These are phyloP conservation scores for Priceomyces castillae DNA, from an alignment of 805 yeast genomes.

Conservation along the genomic window DNA sequence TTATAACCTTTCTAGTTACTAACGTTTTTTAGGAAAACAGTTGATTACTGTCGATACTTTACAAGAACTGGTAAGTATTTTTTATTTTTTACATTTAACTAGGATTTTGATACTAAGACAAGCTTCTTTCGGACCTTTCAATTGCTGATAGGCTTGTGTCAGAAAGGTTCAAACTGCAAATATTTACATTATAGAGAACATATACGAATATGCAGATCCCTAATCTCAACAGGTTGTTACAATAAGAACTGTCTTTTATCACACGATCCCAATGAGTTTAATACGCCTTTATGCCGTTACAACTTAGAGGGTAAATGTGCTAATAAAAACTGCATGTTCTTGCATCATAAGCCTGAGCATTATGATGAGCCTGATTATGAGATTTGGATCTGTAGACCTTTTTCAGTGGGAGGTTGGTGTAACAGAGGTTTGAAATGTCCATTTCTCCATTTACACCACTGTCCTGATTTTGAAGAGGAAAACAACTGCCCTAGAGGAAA, in stretches of 20 bases:
- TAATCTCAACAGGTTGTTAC: constrained; percentile 47
- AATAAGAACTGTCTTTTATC: constrained; percentile 50
- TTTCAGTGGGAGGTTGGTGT: constrained; percentile 70
- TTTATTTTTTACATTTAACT: background rate
- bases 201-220: constrained; percentile 54
- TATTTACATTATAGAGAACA: constrained; percentile 51
- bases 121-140: constrained; percentile 16
- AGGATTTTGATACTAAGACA: constrained; percentile 4
- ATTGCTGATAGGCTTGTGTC: constrained; percentile 46
- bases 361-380: constrained; percentile 37
- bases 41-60: constrained; percentile 33
- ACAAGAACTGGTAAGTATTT: constrained; percentile 37
- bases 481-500: constrained; percentile 55
- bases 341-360: constrained; percentile 47
- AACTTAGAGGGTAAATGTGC: constrained; percentile 24
- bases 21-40: constrained; percentile 5
- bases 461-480: constrained; percentile 70
- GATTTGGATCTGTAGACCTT: constrained; percentile 59
- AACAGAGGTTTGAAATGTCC: constrained; percentile 56
- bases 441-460: constrained; percentile 54
- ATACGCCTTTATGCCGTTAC: constrained; percentile 44
- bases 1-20: constrained; percentile 1
- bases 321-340: constrained; percentile 53
- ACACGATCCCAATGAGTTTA: constrained; percentile 57
- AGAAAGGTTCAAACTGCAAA: constrained; percentile 49